Evolutionary conservation across 495 filamentous ascomycete genomes (phyloP), one percentile per base, ranked within the genome.

Genomic region (Penicillium egyptiacum): DNA sequence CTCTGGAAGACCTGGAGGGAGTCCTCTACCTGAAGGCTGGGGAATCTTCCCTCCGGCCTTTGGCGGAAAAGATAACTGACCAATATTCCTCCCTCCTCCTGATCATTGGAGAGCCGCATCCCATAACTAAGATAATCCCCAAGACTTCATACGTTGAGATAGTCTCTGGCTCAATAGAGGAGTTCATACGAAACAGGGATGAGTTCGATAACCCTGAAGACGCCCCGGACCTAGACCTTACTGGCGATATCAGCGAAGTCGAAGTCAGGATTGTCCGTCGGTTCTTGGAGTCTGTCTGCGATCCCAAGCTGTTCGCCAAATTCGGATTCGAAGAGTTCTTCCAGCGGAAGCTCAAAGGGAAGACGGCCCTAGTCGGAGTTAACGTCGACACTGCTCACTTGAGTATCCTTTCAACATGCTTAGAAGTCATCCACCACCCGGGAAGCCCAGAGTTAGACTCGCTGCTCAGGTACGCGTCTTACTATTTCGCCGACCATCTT

Each of bases 241-340:
- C 4, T n/a, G 55, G 58, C 4, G 54, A 58, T 33, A 39, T 64
- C 14, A 56, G n/a, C 22, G 62, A 61, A 9, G 2, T 14, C 7
- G 62, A 64, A 16, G 58, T 64, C 12, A 55, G 55, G 20, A 59
- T 64, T 19, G 58, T 64, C 12, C 47, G 55, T 7, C 47, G 58
- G 23, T 61, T 64, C 25, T 30, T 64, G 7, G 62, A 64, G 9
- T 59, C 55, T 0, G 55, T 64, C 9, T 64, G 62, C 20, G 62
- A 64, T 22, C 28, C 46, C 6, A 61, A 52, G 5, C 20, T 64
- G 28, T 64, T 64, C 33, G 43, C 39, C 8, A 64, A 55, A 39
- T 64, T 64, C 17, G 62, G 52, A 0, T 64, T 64, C n/a, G 58
- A 64, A 11, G 58, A 56, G 0, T 64, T 64, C 41, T 64, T 64